Percentiles rank a stretch among this genome's conserved stretches.
phyloP scores from a whole-genome alignment of 441 rosid genomes.

The Flueggea neowawraea region DNA sequence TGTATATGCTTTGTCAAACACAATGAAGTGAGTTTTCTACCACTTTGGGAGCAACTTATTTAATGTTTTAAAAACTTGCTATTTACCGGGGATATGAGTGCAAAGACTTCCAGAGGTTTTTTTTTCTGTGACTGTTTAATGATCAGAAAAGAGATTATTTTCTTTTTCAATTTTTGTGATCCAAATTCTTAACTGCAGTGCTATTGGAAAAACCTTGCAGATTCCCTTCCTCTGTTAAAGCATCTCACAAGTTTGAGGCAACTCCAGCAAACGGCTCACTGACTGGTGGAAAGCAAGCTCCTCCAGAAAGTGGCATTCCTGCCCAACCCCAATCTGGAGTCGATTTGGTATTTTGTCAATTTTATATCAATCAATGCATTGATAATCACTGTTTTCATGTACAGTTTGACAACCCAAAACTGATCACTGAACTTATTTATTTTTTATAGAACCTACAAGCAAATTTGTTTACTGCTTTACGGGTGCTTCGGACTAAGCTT shows the following conservation, averaged over 20 bases:
- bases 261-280: slow-evolving; percentile 70
- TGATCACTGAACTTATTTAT: slow-evolving; percentile 11
- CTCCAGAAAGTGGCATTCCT: slow-evolving; percentile 34
- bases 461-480: slow-evolving; percentile 61
- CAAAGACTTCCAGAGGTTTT: too few species aligned
- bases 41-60: too few species aligned
- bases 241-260: slow-evolving; percentile 50
- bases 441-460: slow-evolving; percentile 66
- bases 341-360: slow-evolving; percentile 54
- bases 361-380: slow-evolving; percentile 6
- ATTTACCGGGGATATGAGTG: too few species aligned
- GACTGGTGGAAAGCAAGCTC: slow-evolving; percentile 45
- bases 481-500: slow-evolving; percentile 74
- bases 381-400: slow-evolving; percentile 7
- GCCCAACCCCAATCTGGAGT: slow-evolving; percentile 40
- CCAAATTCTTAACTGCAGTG: slow-evolving; percentile 1
- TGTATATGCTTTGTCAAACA: too few species aligned
- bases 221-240: slow-evolving; percentile 66
- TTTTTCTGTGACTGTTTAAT: too few species aligned
- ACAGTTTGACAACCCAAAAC: slow-evolving; percentile 11
- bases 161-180: background rate
- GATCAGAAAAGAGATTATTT: too few species aligned
- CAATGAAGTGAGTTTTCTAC: too few species aligned
- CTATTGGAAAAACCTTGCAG: slow-evolving; percentile 30
- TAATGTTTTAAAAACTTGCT: too few species aligned